A percentile compares a stretch with the other conserved stretches of the same genome.
Conservation (phyloP, 2,329 filamentous ascomycete genomes). For the Pezicula carpinea region DNA sequence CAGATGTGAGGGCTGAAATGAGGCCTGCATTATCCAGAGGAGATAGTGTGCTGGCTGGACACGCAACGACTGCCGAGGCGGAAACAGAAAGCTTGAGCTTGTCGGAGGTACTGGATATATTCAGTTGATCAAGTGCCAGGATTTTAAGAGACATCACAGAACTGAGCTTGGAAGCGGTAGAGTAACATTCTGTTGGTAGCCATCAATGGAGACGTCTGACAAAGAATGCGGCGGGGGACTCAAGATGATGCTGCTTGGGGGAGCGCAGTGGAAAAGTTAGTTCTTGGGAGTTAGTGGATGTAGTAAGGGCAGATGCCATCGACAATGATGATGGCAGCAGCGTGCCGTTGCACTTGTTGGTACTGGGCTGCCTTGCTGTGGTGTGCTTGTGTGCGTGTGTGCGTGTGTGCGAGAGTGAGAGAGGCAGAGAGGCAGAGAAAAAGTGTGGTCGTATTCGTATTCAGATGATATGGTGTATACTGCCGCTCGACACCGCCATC, state of each 20-base stretch:
- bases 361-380: too few relatives aligned
- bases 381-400: too few relatives aligned
- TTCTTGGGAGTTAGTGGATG: too few relatives aligned
- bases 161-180: neutral
- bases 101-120: slow-evolving; percentile 8
- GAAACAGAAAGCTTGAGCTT: slow-evolving; percentile 12
- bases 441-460: too few relatives aligned
- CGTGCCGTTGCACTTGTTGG: too few relatives aligned
- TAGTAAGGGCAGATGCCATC: too few relatives aligned
- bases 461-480: too few relatives aligned
- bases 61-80: slow-evolving; percentile 6
- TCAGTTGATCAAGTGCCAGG: slow-evolving; percentile 13
- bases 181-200: slow-evolving; percentile 3
- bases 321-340: too few relatives aligned
- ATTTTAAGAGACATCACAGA: slow-evolving; percentile 13
- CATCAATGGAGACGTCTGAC: neutral
- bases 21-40: slow-evolving; percentile 1
- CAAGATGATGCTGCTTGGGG: neutral
- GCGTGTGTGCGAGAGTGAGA: too few relatives aligned
- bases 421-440: too few relatives aligned
- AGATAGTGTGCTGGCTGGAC: slow-evolving; percentile 1
- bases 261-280: too few relatives aligned
- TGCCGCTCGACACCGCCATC: too few relatives aligned
- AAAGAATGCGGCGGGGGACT: neutral
- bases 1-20: slow-evolving; percentile 15